Evolutionary conservation across 2,329 filamentous ascomycete genomes (phyloP).

Genomic region (Sporothrix protearum): DNA sequence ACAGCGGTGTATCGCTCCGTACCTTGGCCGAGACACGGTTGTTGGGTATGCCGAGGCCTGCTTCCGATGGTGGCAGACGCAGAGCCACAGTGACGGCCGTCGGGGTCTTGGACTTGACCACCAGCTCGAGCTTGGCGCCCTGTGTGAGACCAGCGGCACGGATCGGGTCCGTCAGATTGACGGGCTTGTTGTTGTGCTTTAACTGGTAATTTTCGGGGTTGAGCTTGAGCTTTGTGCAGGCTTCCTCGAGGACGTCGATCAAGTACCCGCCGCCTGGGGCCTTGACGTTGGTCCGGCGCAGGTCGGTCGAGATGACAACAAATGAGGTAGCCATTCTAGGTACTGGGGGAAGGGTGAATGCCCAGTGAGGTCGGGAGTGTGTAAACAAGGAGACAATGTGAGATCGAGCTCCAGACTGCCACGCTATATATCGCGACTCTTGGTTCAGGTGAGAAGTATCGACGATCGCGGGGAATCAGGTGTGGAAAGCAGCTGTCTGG

Average conservation of each 20-base stretch:
- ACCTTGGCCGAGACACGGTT: conserved; percentile 79
- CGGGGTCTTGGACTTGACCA: conserved; percentile 79
- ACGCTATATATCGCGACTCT: not conserved
- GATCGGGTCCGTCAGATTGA: conserved; percentile 82
- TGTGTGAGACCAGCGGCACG: conserved; percentile 76
- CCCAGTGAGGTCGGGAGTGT: not conserved
- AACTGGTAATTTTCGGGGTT: conserved; percentile 71
- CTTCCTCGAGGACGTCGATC: conserved; percentile 80
- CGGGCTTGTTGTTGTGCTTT: conserved; percentile 81
- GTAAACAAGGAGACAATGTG: conserved; percentile 34
- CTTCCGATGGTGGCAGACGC: conserved; percentile 72
- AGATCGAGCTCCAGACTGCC: conserved; percentile 33
- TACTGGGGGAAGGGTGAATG: not conserved
- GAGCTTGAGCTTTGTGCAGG: conserved; percentile 76
- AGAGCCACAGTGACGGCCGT: conserved; percentile 85
- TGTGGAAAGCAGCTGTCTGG: not conserved
- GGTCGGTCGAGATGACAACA: conserved; percentile 76
- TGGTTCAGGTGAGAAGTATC: not conserved
- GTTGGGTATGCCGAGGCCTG: conserved; percentile 53
- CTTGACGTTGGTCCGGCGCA: conserved; percentile 76
- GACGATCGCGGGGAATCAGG: not conserved
- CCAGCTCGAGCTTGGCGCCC: conserved; percentile 89
- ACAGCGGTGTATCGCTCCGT: conserved; percentile 80
- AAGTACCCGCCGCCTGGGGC: conserved; percentile 77
- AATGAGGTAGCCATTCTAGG: conserved; percentile 77